Percentiles rank a stretch among this genome's conserved stretches.
These are phyloP conservation scores for Monosporascus sp. DNA, from an alignment of 2,329 filamentous ascomycete genomes.

Conservation along the genomic window DNA sequence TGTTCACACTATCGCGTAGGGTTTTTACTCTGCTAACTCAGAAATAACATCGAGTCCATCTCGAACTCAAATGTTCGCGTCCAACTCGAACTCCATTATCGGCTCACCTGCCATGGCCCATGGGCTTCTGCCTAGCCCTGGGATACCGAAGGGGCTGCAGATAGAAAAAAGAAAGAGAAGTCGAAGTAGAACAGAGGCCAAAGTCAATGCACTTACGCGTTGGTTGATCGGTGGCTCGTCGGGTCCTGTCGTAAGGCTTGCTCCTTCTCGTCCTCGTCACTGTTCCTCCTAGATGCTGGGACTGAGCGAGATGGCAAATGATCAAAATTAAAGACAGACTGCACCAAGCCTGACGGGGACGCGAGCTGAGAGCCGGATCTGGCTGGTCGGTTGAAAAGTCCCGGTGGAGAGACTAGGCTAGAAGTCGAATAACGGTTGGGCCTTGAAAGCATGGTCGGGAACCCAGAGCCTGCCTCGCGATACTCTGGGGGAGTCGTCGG, in stretches of 20 bases:
- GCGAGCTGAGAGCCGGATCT: slow-evolving; percentile 75
- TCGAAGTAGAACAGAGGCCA: neutral
- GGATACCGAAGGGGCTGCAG: too few relatives aligned
- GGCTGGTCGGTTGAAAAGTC: slow-evolving; percentile 65
- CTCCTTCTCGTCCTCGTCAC: slow-evolving; percentile 84
- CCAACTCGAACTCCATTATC: too few relatives aligned
- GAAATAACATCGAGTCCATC: too few relatives aligned
- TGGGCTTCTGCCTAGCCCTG: too few relatives aligned
- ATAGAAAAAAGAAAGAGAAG: neutral
- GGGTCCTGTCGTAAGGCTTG: slow-evolving; percentile 63
- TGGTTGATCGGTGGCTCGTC: slow-evolving; percentile 67
- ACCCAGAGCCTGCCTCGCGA: slow-evolving; percentile 64
- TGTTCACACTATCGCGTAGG: too few relatives aligned
- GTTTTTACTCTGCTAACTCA: too few relatives aligned
- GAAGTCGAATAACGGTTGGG: slow-evolving; percentile 87
- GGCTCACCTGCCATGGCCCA: too few relatives aligned
- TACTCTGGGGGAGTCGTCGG: slow-evolving; percentile 96
- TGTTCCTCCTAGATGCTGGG: slow-evolving; percentile 81
- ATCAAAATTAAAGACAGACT: slow-evolving; percentile 55
- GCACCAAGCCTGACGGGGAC: slow-evolving; percentile 63
- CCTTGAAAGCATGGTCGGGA: slow-evolving; percentile 74
- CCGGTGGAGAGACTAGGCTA: slow-evolving; percentile 76
- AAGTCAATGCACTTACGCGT: slow-evolving; percentile 62
- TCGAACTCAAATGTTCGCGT: too few relatives aligned
- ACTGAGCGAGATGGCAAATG: slow-evolving; percentile 77